Evolutionary conservation across 805 yeast genomes (phyloP), one percentile per base, ranked within the genome.

Genomic region (Maudiozyma pseudohumilis): DNA sequence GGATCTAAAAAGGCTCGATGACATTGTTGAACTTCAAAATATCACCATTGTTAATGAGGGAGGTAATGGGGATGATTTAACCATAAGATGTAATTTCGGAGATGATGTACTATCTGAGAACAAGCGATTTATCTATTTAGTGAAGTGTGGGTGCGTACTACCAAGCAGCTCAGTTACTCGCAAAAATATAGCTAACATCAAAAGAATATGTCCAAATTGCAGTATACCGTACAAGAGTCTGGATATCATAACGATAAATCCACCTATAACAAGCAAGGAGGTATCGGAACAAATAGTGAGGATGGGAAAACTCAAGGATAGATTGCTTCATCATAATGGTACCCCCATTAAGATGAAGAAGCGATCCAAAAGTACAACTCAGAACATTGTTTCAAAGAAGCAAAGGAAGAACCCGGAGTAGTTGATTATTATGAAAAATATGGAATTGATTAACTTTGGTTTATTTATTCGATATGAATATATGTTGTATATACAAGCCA

Each of bases 61-160:
- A 11, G 16, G 17, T 9, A n/a, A 24, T 16, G 20, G 23, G 5
- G 19, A 12, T 19, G n/a, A n/a, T n/a, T n/a, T n/a, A n/a, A 18
- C 20, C 5, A 29, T 51, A n/a, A 30, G 32, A 25, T 51, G 55
- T 37, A 47, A 36, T 34, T 51, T 33, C 43, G 52, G 56, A 10
- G 56, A 51, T 29, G 49, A 61, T 25, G 47, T 48, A 2, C 43
- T 72, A 5, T 69, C 68, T 29, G 50, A 58, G 6, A 50, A 52
- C 8, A 59, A 65, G 0, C 54, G 44, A n/a, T 65, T 73, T 36
- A 63, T 65, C 1, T 75, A 74, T 49, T 43, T 71, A 3, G 70
- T 63, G 0, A 55, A 59, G 5, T 72, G 76, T 49, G 72, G 72
- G 0, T 66, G 70, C 49, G 65, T 62, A 0, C 45, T 67, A 40